These are phyloP conservation scores for Schwanniomyces sp. DNA, from an alignment of 805 yeast species.

Conservation along the genomic window DNA sequence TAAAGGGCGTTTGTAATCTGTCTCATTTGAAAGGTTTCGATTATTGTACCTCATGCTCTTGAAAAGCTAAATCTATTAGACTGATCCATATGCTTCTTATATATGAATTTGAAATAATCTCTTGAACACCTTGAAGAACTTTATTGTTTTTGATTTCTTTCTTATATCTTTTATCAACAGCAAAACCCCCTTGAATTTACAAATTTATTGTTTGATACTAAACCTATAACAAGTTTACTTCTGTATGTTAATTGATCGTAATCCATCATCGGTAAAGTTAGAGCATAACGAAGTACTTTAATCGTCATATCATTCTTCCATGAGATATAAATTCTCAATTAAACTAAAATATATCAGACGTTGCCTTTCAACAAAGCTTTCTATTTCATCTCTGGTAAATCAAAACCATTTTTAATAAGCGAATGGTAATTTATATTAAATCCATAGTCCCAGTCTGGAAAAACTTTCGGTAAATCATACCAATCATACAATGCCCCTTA, in stretches of 20 bases:
- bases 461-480: too few relatives aligned
- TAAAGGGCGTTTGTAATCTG: not conserved
- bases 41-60: not conserved
- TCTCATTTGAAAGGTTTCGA: not conserved
- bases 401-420: not conserved
- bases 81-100: not conserved
- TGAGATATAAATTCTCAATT: not conserved
- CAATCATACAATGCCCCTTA: not conserved
- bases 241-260: not conserved
- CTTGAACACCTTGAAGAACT: not conserved
- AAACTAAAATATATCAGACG: not conserved
- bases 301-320: not conserved
- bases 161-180: not conserved
- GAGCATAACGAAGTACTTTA: not conserved
- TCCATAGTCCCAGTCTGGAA: too few relatives aligned
- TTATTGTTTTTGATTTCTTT: not conserved
- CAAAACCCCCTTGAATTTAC: not conserved
- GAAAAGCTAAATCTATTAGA: not conserved
- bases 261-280: too few relatives aligned
- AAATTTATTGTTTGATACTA: not conserved
- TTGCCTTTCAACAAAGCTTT: not conserved
- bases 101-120: not conserved
- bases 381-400: not conserved
- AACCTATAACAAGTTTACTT: not conserved
- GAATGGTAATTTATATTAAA: too few relatives aligned